These are phyloP conservation scores for Penicillium angulare DNA, from an alignment of 495 filamentous ascomycete genomes.

Conservation along the genomic window DNA sequence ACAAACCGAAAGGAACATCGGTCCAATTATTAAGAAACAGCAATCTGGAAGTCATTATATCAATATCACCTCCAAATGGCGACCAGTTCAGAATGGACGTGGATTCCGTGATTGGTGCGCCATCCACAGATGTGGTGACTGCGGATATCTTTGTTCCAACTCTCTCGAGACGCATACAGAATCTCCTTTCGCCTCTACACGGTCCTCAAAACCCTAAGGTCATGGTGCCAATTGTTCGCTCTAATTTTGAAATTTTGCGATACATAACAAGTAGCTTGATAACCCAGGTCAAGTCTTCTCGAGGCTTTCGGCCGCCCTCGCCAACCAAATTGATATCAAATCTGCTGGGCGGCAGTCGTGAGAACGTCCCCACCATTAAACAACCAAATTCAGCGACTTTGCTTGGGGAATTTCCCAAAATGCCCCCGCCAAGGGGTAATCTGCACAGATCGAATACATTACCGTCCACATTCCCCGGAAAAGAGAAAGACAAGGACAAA, in stretches of 20 bases:
- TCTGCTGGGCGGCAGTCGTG: conserved; percentile 62
- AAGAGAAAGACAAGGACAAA: conserved; percentile 23
- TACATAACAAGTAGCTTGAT: conserved; percentile 63
- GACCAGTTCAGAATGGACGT: conserved; percentile 60
- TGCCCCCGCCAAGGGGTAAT: conserved; percentile 33
- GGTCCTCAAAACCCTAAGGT: conserved; percentile 65
- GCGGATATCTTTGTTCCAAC: conserved; percentile 65
- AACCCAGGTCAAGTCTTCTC: conserved; percentile 51
- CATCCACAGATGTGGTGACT: conserved; percentile 66
- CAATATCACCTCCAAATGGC: conserved; percentile 28
- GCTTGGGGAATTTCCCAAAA: conserved; percentile 40
- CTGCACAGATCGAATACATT: conserved; percentile 42
- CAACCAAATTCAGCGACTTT: conserved; percentile 36
- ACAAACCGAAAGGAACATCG: conserved; percentile 31
- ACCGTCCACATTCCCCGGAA: conserved; percentile 34
- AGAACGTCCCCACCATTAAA: conserved; percentile 34
- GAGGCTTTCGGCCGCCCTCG: conserved; percentile 68
- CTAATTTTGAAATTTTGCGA: conserved; percentile 67
- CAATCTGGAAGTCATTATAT: conserved; percentile 39
- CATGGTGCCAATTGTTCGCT: conserved; percentile 49
- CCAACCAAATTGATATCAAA: conserved; percentile 90
- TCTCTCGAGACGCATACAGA: conserved; percentile 59
- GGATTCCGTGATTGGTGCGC: conserved; percentile 57
- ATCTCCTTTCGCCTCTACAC: conserved; percentile 67
- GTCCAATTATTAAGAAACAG: conserved; percentile 28